These are phyloP conservation scores for Candida bentonensis DNA, from an alignment of 805 yeast genomes.

Conservation along the genomic window DNA sequence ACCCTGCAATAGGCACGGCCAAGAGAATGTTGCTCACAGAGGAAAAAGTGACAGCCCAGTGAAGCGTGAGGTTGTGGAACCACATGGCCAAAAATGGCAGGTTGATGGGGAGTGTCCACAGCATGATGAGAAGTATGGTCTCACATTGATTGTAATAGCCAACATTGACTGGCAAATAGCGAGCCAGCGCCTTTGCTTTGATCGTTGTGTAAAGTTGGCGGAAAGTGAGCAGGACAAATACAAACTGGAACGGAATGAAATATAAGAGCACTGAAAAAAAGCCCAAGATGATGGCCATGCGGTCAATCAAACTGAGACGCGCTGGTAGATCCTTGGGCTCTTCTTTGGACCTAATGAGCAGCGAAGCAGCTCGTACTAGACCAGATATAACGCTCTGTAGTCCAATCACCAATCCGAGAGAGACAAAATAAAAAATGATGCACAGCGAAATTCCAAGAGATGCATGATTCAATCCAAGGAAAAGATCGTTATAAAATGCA, in stretches of 20 bases:
- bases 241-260: constrained; percentile 73
- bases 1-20: constrained; percentile 52
- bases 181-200: constrained; percentile 1
- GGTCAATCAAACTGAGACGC: background rate
- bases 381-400: background rate
- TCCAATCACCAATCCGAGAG: constrained; percentile 2
- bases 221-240: constrained; percentile 43
- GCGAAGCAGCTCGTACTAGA: background rate
- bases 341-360: background rate
- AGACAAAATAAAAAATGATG: constrained; percentile 3
- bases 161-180: constrained; percentile 1
- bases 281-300: background rate
- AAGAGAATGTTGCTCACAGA: constrained; percentile 78
- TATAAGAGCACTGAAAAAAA: constrained; percentile 36
- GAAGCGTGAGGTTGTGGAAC: constrained; percentile 60
- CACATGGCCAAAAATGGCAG: constrained; percentile 70
- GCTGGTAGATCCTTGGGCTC: background rate
- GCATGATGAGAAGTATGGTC: constrained; percentile 51
- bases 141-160: constrained; percentile 40
- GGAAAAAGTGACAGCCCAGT: constrained; percentile 73
- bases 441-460: constrained; percentile 2
- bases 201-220: constrained; percentile 31
- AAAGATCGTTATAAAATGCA: constrained; percentile 5
- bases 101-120: constrained; percentile 69
- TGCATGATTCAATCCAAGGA: constrained; percentile 3